Evolutionary conservation across 768 basidiomycete genomes (phyloP), one percentile per base, ranked within the genome.

Genomic region (Botryobasidium botryosum): DNA sequence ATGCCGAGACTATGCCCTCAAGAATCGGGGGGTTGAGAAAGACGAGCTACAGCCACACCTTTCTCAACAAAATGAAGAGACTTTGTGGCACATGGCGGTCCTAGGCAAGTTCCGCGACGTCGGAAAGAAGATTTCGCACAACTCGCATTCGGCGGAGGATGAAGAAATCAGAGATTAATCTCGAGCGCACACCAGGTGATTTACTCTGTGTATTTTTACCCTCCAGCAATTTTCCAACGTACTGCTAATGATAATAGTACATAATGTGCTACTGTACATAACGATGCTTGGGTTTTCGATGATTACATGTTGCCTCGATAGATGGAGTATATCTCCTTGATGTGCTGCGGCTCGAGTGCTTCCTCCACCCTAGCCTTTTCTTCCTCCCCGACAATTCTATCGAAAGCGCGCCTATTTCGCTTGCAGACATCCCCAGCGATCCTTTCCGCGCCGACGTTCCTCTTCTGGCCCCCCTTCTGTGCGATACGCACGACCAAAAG

Each of bases 41-140:
- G 69, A 75, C 12, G 77, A 82, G 46, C 55, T 82, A 40, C 64
- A 79, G 64, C 81, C 80, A 23, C 70, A 77, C n/a, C n/a, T n/a
- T n/a, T n/a, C n/a, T n/a, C n/a, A n/a, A n/a, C n/a, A n/a, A n/a
- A n/a, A n/a, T n/a, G n/a, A n/a, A n/a, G n/a, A n/a, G n/a, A n/a
- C n/a, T n/a, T n/a, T n/a, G n/a, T n/a, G n/a, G n/a, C n/a, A n/a
- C n/a, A n/a, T n/a, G n/a, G n/a, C n/a, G n/a, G n/a, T n/a, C n/a
- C n/a, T n/a, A n/a, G n/a, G n/a, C n/a, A n/a, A n/a, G n/a, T n/a
- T n/a, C n/a, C n/a, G n/a, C n/a, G n/a, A n/a, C n/a, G n/a, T n/a
- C n/a, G n/a, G n/a, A n/a, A n/a, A n/a, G n/a, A n/a, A n/a, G n/a
- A n/a, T n/a, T n/a, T n/a, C n/a, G n/a, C n/a, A n/a, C n/a, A n/a